These are phyloP conservation scores for Fusarium drepaniforme DNA, from an alignment of 2,329 filamentous ascomycete genomes.

Conservation along the genomic window DNA sequence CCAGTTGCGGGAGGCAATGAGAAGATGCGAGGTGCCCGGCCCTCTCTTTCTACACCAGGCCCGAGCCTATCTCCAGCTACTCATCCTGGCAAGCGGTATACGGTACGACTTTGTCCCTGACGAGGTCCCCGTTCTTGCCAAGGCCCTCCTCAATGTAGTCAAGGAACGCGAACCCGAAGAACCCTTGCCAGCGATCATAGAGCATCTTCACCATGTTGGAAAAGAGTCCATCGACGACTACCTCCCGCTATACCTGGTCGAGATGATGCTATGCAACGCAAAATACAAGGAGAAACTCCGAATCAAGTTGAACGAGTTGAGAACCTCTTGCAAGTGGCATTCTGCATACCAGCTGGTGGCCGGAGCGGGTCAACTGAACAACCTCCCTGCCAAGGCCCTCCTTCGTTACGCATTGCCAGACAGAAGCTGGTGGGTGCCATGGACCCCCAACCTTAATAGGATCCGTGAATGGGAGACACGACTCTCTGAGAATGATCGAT, in stretches of 20 bases:
- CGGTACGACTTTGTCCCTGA: neutral
- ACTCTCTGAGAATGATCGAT: conserved; percentile 1
- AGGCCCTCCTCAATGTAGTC: conserved; percentile 14
- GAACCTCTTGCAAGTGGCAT: conserved; percentile 3
- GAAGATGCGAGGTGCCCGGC: conserved; percentile 1
- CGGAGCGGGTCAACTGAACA: neutral
- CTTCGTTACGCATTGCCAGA: conserved; percentile 14
- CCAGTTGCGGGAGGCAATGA: conserved; percentile 6
- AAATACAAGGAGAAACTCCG: conserved; percentile 13
- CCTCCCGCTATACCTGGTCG: conserved; percentile 11
- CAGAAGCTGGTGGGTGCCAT: conserved; percentile 15
- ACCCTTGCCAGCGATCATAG: conserved; percentile 6
- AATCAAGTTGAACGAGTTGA: conserved; percentile 5
- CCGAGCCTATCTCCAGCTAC: conserved; percentile 23
- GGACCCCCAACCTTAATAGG: conserved; percentile 8
- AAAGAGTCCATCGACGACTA: conserved; percentile 15
- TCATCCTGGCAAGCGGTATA: conserved; percentile 11
- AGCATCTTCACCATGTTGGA: conserved; percentile 9
- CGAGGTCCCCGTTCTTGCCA: neutral
- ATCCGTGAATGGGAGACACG: conserved; percentile 17
- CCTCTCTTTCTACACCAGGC: conserved; percentile 11
- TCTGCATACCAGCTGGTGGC: conserved; percentile 10
- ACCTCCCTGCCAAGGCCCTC: neutral
- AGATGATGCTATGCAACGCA: conserved; percentile 5
- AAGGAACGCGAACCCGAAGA: neutral